Conservation (phyloP, 2,329 filamentous ascomycete genomes). For the Paraphaeosphaeria sporulosa region DNA sequence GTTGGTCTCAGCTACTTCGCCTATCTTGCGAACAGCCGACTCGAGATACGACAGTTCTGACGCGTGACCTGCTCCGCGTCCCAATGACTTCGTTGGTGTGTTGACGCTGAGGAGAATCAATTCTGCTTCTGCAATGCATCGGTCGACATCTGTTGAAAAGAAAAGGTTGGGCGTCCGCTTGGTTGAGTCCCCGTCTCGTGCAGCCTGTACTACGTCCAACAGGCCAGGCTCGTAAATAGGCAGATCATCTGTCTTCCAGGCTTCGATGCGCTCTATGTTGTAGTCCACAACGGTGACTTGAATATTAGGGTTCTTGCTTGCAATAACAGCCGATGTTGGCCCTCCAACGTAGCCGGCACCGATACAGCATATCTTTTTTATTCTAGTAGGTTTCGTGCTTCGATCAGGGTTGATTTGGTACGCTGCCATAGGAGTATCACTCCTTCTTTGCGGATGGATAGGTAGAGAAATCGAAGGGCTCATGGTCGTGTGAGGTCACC, state of each 20-base stretch:
- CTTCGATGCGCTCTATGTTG: slow-evolving; percentile 69
- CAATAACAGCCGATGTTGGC: slow-evolving; percentile 77
- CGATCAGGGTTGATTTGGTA: background rate
- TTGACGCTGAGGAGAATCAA: slow-evolving; percentile 80
- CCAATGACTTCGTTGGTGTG: slow-evolving; percentile 77
- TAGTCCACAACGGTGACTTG: slow-evolving; percentile 78
- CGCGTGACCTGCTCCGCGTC: slow-evolving; percentile 73
- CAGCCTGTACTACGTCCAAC: slow-evolving; percentile 70
- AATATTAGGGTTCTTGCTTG: slow-evolving; percentile 74
- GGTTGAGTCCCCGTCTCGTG: slow-evolving; percentile 55
- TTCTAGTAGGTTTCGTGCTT: background rate
- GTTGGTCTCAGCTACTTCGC: slow-evolving; percentile 68
- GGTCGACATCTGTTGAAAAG: slow-evolving; percentile 74
- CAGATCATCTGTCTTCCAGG: slow-evolving; percentile 76
- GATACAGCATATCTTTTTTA: slow-evolving; percentile 8
- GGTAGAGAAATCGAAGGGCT: background rate
- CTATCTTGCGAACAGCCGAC: slow-evolving; percentile 72
- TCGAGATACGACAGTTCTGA: slow-evolving; percentile 78
- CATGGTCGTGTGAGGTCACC: background rate
- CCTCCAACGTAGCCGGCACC: slow-evolving; percentile 8
- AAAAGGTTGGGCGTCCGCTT: slow-evolving; percentile 69
- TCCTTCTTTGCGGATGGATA: background rate
- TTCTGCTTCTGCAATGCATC: slow-evolving; percentile 71
- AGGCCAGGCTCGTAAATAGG: slow-evolving; percentile 81
- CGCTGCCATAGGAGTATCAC: background rate